Base-by-base conservation (phyloP, 192 early-diverging fungal genomes). In the Entomortierella beljakovae region DNA sequence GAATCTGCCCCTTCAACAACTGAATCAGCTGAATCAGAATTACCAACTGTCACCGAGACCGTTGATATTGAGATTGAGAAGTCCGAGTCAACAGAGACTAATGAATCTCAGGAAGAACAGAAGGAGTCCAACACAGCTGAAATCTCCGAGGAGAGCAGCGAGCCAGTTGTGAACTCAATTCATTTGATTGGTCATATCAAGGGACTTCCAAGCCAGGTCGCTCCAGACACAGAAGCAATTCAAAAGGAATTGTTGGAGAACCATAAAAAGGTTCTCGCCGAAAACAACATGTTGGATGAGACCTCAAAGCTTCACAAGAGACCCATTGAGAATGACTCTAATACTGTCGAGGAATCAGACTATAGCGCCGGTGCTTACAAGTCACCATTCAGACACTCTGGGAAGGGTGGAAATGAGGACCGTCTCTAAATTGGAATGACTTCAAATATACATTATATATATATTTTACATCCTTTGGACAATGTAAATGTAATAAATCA, bases 371-470 rank as follows among this genome's bases (percentile, higher is more conserved):
- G 74, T 3, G 46, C 66, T 1, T 77, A 77, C 66, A 77, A 77
- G 58, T 77, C 74, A 2, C 74, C 74, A 1, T 77, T 69, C 55
- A 58, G 74, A 52, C 74, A 77, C 31, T 57, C 54, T 22, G 66
- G 69, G 55, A 68, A 64, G 33, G 74, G 48, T 29, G 74, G 66
- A 13, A 68, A 64, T 31, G 61, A 77, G 33, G 66, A 69, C 28
- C 74, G 60, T 5, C 43, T 5, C 56, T 74, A 52, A 50, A n/a
- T n/a, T n/a, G n/a, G n/a, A n/a, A n/a, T n/a, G n/a, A n/a, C n/a
- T n/a, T n/a, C n/a, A n/a, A n/a, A n/a, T n/a, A n/a, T n/a, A n/a
- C n/a, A n/a, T n/a, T n/a, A n/a, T n/a, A n/a, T n/a, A n/a, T n/a
- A n/a, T n/a, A n/a, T n/a, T n/a, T n/a, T n/a, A n/a, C n/a, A n/a